Base-by-base conservation (phyloP, 352 stramenopile species). In the Phytophthora nicotianae region DNA sequence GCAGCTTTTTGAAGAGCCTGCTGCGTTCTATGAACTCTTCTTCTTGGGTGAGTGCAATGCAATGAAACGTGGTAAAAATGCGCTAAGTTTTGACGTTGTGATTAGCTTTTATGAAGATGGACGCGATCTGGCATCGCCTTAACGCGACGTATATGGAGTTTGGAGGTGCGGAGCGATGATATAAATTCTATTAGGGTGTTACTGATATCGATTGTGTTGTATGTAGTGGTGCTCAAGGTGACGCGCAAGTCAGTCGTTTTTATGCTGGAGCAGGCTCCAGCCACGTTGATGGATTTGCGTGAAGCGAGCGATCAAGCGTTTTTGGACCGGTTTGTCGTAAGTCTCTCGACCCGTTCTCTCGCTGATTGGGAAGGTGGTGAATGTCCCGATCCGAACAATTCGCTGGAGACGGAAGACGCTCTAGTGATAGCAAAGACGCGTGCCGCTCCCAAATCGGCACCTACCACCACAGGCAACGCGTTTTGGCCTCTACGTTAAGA, bases 61-160 rank as follows among this genome's bases (percentile, higher is more conserved):
- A 19, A 20, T 8, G 17, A 33, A 38, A 5, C 13, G 32, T 37
- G 13, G 32, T n/a, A 24, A 11, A 37, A 5, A n/a, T 16, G 29
- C 9, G 32, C 20, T 46, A 13, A 50, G 14, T 37, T 45, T 0
- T 32, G 37, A 14, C 1, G 46, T 26, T 47, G 5, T 33, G 1
- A 27, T 20, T 47, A 88, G 81, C 80, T 24, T 88, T 95, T 41
- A 47, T 89, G 38, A 95, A 95, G 52, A 93, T 95, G 86, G 77
- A 95, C 63, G 81, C 75, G 2, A 81, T 79, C n/a, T 93, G 83
- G 84, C 75, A 89, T 33, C 75, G 80, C 17, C 79, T 89, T 62
- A 91, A 91, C 62, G 83, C 80, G 11, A 91, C 87, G 10, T 91
- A 90, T 58, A 95, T 95, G 87, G 83, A 95, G 61, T 95, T 95